These are phyloP conservation scores for Lumnitzera littorea DNA, from an alignment of 345 rosid genomes.

Conservation along the genomic window DNA sequence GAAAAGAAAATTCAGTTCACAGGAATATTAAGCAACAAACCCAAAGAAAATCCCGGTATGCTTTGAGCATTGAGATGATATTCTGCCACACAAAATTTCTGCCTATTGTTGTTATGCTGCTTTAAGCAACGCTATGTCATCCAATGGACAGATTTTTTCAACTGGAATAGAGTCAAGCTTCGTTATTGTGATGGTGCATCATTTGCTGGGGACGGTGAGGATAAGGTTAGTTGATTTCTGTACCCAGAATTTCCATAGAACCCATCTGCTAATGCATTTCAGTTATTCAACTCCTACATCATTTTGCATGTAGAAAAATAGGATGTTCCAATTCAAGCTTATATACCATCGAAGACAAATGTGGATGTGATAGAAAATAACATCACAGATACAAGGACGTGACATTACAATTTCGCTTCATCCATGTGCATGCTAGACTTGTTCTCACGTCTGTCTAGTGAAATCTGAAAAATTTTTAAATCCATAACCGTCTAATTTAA, in stretches of 20 bases:
- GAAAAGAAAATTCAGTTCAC: conserved; percentile 68
- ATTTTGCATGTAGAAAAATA: too few species aligned
- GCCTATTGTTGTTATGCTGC: neutral
- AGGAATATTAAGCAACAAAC: conserved; percentile 74
- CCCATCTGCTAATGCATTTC: neutral
- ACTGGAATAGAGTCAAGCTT: conserved; percentile 92
- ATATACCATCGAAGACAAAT: too few species aligned
- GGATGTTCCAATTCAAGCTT: too few species aligned
- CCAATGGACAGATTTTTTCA: conserved; percentile 26
- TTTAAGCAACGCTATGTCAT: neutral
- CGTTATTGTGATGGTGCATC: conserved; percentile 97
- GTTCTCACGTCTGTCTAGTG: too few species aligned
- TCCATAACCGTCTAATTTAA: too few species aligned
- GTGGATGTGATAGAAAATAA: too few species aligned
- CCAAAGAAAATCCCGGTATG: conserved; percentile 78
- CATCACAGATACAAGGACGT: too few species aligned
- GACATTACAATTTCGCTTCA: too few species aligned
- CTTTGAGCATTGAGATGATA: neutral
- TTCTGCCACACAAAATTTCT: neutral
- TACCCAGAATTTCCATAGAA: neutral
- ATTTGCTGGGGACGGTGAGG: conserved; percentile 65
- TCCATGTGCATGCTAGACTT: too few species aligned
- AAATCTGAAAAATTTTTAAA: too few species aligned
- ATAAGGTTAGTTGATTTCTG: conserved; percentile 12
- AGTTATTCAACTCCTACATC: neutral